These are phyloP conservation scores for Salvia splendens DNA, from an alignment of 257 asterid genomes.

Conservation along the genomic window DNA sequence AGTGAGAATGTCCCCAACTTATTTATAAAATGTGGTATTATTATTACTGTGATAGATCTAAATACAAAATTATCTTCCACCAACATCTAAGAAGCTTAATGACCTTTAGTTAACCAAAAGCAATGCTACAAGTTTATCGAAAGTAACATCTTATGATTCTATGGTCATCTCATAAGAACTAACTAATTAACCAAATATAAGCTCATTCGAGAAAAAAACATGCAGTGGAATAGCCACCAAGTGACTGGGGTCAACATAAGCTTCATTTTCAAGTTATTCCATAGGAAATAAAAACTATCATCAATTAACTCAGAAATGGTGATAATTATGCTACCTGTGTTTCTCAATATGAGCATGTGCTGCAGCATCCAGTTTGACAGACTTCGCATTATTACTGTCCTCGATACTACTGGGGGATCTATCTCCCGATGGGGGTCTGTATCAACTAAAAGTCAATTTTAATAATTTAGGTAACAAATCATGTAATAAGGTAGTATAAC, in stretches of 20 bases:
- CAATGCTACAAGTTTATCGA: not conserved
- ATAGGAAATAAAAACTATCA: not conserved
- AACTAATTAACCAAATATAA: constrained; percentile 14
- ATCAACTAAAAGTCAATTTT: constrained; percentile 34
- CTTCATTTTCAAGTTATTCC: not conserved
- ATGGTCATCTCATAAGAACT: constrained; percentile 3
- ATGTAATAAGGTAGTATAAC: not conserved
- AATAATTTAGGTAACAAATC: constrained; percentile 21
- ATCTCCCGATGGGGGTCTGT: constrained; percentile 60
- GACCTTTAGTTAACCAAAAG: not conserved
- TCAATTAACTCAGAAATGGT: constrained; percentile 10
- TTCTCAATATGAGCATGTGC: constrained; percentile 78
- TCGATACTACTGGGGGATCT: constrained; percentile 43
- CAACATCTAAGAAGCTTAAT: not conserved
- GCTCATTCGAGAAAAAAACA: not conserved
- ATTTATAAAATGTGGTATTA: not conserved
- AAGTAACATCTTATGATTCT: not conserved
- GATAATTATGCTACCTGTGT: constrained; percentile 58
- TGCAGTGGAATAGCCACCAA: not conserved
- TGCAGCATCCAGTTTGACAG: constrained; percentile 81
- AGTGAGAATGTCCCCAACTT: not conserved
- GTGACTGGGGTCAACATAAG: not conserved
- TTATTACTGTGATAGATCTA: no score
- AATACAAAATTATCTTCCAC: no score
- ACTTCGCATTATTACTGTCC: constrained; percentile 41